These are phyloP conservation scores for Colletotrichum sidae DNA, from an alignment of 2,329 filamentous ascomycete genomes.

Conservation along the genomic window DNA sequence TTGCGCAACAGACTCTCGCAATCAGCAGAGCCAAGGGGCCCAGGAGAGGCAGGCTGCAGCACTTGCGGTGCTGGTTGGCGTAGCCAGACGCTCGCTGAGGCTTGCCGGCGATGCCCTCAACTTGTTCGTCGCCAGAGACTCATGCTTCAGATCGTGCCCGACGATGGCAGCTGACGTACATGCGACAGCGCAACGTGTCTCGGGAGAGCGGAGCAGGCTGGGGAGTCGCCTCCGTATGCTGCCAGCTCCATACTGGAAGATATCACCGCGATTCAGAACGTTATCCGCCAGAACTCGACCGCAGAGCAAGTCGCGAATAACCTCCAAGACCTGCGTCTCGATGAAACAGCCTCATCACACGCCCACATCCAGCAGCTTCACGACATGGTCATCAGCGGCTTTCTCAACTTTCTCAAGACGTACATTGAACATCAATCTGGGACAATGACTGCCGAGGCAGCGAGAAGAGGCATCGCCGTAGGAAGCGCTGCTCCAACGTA, in stretches of 20 bases:
- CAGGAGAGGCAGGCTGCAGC: neutral
- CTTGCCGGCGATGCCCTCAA: conserved; percentile 16
- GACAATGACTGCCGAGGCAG: neutral
- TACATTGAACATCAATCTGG: conserved; percentile 18
- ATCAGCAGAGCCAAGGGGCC: neutral
- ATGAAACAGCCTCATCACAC: no score
- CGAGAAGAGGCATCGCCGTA: conserved; percentile 5
- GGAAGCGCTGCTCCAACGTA: neutral
- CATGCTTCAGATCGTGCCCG: neutral
- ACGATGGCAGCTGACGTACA: neutral
- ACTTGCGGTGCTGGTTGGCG: conserved; percentile 3
- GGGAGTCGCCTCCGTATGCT: conserved; percentile 32
- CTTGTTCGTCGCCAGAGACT: conserved; percentile 13
- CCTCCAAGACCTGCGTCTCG: neutral
- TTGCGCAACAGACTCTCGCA: neutral
- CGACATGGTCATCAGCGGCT: neutral
- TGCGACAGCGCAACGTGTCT: conserved; percentile 5
- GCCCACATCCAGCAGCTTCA: neutral
- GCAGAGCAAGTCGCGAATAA: neutral
- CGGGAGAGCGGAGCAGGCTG: conserved; percentile 16
- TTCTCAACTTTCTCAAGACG: conserved; percentile 12
- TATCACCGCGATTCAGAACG: conserved; percentile 18
- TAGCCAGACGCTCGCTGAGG: conserved; percentile 4
- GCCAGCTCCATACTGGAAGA: conserved; percentile 23
- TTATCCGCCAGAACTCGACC: neutral